Base-by-base conservation (phyloP, 768 basidiomycete genomes). In the Suillus alpinus region DNA sequence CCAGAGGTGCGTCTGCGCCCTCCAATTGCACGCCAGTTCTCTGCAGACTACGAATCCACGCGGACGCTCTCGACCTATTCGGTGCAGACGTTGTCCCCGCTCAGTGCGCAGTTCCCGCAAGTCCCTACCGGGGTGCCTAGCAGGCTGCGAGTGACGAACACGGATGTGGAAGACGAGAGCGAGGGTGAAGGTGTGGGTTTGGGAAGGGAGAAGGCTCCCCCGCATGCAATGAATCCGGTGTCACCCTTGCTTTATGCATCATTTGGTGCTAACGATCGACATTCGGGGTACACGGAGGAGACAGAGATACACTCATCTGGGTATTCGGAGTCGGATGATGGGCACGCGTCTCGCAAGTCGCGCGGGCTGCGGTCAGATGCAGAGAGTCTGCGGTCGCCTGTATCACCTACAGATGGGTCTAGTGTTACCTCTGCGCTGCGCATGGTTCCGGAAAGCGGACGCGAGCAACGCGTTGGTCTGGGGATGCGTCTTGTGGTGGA, bases 191-290 rank as follows among this genome's bases (percentile, higher is more conserved):
- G 65, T 44, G 63, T 64, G n/a, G 13, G 37, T 49, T 50, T 65
- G 26, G 55, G 56, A 6, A 32, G 34, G 23, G 58, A 56, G 41
- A 46, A 57, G 3, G 16, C 59, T 43, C 40, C 49, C 26, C 53
- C 65, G 20, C 6, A 49, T 49, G 61, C 16, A 10, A 41, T 40
- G 10, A 61, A 65, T 57, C 36, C 64, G 37, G 49, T 73, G 0
- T 77, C 78, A 8, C 79, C 80, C 18, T 59, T 80, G 8, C 65
- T 80, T 44, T 78, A 80, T 66, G 73, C 79, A 36, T 71, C 71
- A 9, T 81, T 81, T 65, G 71, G 75, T 46, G 79, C 79, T 16
- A 79, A 77, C 3, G 52, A 9, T 4, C 52, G 52, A 3, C 63
- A 69, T 63, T 71, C 75, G 18, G 71, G 71, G 0, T 67, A 68